These are phyloP conservation scores for Lichtheimia hyalospora DNA, from an alignment of 371 early-diverging fungal genomes.

Conservation along the genomic window DNA sequence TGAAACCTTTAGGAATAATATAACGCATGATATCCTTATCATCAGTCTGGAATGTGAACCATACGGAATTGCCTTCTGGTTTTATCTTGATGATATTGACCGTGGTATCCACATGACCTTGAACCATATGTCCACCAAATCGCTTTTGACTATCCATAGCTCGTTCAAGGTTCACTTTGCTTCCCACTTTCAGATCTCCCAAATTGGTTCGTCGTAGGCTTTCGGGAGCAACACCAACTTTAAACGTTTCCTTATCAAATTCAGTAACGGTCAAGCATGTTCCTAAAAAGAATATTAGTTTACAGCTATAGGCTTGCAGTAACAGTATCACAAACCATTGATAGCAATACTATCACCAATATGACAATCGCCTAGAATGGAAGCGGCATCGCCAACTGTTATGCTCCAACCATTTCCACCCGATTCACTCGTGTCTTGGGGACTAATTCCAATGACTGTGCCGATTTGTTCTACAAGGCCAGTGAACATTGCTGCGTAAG, in stretches of 20 bases:
- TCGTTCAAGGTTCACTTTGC: slow-evolving; percentile 89
- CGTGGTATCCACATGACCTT: slow-evolving; percentile 94
- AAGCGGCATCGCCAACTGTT: slow-evolving; percentile 68
- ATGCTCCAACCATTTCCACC: slow-evolving; percentile 90
- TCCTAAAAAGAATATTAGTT: slow-evolving; percentile 42
- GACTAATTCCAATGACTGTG: slow-evolving; percentile 62
- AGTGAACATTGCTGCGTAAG: slow-evolving; percentile 73
- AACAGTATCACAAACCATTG: slow-evolving; percentile 66
- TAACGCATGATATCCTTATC: slow-evolving; percentile 72
- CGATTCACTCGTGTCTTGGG: slow-evolving; percentile 68
- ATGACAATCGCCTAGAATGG: slow-evolving; percentile 82
- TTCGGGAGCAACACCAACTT: slow-evolving; percentile 92
- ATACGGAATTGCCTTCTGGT: slow-evolving; percentile 88
- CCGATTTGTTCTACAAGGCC: slow-evolving; percentile 95
- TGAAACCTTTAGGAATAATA: slow-evolving; percentile 94
- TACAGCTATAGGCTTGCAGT: no score
- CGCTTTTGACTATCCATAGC: slow-evolving; percentile 86
- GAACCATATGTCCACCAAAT: slow-evolving; percentile 97
- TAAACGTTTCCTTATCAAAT: slow-evolving; percentile 79
- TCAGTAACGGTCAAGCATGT: slow-evolving; percentile 96
- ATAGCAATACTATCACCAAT: slow-evolving; percentile 94
- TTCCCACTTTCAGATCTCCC: slow-evolving; percentile 76
- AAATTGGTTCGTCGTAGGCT: slow-evolving; percentile 89
- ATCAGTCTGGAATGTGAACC: slow-evolving; percentile 72
- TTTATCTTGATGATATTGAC: slow-evolving; percentile 71